Conservation (phyloP, 2,329 filamentous ascomycete species). For the Ophiocordyceps unilateralis region DNA sequence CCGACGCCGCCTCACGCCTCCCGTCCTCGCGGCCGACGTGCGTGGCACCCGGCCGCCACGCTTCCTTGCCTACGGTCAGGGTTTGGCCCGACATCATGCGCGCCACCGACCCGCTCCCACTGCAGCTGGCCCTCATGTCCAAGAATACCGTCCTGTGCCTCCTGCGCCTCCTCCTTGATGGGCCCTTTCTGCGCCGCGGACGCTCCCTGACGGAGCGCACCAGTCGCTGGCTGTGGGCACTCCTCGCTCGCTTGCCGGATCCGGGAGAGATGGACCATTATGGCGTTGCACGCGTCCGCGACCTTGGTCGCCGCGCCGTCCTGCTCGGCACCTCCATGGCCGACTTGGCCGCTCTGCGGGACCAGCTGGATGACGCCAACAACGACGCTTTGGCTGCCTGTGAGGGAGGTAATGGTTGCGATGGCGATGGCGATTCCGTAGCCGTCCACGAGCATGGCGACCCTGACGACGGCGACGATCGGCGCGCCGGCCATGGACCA, state of each 20-base stretch:
- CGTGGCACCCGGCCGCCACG: constrained; percentile 34
- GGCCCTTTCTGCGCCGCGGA: constrained; percentile 44
- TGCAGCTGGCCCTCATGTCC: constrained; percentile 46
- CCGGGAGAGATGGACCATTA: constrained; percentile 57
- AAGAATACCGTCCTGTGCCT: constrained; percentile 49
- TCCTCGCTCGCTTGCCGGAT: constrained; percentile 60
- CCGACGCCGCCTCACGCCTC: constrained; percentile 33
- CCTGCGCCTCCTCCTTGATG: constrained; percentile 46
- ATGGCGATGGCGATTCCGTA: constrained; percentile 1
- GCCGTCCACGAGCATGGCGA: background rate
- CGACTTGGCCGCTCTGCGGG: constrained; percentile 31
- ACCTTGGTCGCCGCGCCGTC: constrained; percentile 63
- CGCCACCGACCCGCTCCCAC: constrained; percentile 36
- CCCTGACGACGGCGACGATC: background rate
- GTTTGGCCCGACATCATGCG: constrained; percentile 36
- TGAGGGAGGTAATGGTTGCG: constrained; percentile 3
- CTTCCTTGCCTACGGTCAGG: constrained; percentile 26
- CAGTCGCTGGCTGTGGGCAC: constrained; percentile 72
- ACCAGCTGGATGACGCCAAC: constrained; percentile 20
- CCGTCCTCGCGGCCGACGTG: constrained; percentile 34
- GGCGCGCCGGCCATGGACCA: no score
- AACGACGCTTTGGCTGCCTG: constrained; percentile 7
- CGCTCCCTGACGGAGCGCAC: constrained; percentile 44
- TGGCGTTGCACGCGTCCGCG: constrained; percentile 60
- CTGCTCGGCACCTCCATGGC: constrained; percentile 36